Percentiles rank a stretch among this genome's conserved stretches.
These are phyloP conservation scores for Allium sativum DNA, from an alignment of 106 monocot genomes.

Conservation along the genomic window DNA sequence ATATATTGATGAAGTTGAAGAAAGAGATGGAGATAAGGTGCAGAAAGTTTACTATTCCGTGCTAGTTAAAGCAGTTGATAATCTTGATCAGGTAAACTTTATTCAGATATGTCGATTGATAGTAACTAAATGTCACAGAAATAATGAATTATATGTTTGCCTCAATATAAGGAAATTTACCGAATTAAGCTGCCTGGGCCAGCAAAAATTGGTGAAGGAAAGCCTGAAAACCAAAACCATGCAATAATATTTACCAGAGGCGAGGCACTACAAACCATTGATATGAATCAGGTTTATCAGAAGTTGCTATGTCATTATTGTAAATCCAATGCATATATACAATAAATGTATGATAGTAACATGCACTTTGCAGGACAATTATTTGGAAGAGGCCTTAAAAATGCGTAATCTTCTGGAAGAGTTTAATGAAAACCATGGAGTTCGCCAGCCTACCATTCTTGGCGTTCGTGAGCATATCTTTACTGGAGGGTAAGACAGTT, in stretches of 20 bases:
- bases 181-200: slow-evolving; percentile 89
- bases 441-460: slow-evolving; percentile 87
- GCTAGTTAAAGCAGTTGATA: slow-evolving; percentile 94
- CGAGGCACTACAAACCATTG: slow-evolving; percentile 98
- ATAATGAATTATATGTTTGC: neutral
- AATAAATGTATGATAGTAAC: neutral
- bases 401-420: slow-evolving; percentile 99
- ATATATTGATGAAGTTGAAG: slow-evolving; percentile 99
- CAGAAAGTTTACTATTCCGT: slow-evolving; percentile 98
- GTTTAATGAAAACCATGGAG: slow-evolving; percentile 92
- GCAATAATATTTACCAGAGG: slow-evolving; percentile 95
- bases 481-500: slow-evolving; percentile 65
- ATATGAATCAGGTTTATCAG: slow-evolving; percentile 90
- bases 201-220: slow-evolving; percentile 96
- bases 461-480: slow-evolving; percentile 99
- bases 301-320: neutral
- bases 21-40: slow-evolving; percentile 81
- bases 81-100: slow-evolving; percentile 83
- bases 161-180: slow-evolving; percentile 78
- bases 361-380: slow-evolving; percentile 58
- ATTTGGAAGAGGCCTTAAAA: slow-evolving; percentile 95
- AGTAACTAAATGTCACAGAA: too few species aligned
- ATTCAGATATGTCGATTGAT: neutral
- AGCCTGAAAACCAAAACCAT: slow-evolving; percentile 99
- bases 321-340: neutral